Base-by-base conservation (phyloP, 371 early-diverging fungal genomes). In the Nematocida sp. region DNA sequence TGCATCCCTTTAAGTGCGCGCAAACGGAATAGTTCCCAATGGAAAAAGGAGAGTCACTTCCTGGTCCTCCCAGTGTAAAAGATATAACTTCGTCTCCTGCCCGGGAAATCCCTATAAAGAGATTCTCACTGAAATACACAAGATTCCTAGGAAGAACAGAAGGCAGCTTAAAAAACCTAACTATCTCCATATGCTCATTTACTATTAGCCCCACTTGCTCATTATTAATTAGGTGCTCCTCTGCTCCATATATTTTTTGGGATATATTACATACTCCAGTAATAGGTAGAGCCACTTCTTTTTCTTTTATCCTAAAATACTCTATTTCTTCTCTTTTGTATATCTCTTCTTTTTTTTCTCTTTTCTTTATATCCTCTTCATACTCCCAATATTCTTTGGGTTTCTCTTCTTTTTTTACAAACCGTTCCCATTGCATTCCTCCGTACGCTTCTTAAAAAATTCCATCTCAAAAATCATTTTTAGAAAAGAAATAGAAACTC, bases 1-100 rank as follows among this genome's bases (percentile, higher is more conserved):
- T 9, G 33, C 59, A 57, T 47, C 45, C 26, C 5, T 68, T 57
- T 20, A 55, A 30, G 11, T 57, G 56, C 9, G 35, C 25, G 1
- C 65, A 35, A n/a, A 68, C 69, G 13, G 48, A 11, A 18, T 65
- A 50, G 25, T 71, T 71, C 0, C 39, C 23, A 23, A 71, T 63
- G n/a, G 32, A 30, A 42, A 71, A 71, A 23, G 57, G 60, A 25
- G 61, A 50, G 42, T 71, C 75, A 1, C 49, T 20, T 13, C n/a
- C n/a, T 20, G 35, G 47, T 16, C 75, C 75, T 28, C 75, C 75
- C 33, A 71, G 33, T 7, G 60, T 71, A 39, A 71, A 71, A 18
- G 61, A 61, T 33, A 71, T 28, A 11, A 71, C 50, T 57, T 71
- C 75, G 18, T 71, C 75, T 26, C 51, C 23, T 18, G 1, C 36